Conservation (phyloP, 352 stramenopile genomes). For the Phytopythium vexans region DNA sequence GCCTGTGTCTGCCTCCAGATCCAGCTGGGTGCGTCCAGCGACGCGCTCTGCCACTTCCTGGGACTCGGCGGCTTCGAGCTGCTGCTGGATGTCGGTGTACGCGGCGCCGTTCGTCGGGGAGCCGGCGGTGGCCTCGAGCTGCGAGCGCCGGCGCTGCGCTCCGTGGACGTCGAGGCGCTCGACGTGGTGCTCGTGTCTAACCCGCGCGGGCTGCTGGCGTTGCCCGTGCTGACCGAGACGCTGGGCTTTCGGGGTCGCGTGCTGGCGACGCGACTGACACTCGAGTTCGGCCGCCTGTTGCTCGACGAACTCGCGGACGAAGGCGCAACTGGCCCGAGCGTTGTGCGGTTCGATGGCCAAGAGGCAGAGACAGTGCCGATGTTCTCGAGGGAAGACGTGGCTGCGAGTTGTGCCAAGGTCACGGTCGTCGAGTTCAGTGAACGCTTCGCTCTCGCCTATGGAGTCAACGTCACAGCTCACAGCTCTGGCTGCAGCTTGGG, state of each 20-base stretch:
- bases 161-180: slow-evolving; percentile 58
- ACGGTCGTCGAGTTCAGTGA: slow-evolving; percentile 62
- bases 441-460: slow-evolving; percentile 52
- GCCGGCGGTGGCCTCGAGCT: slow-evolving; percentile 17
- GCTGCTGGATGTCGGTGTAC: slow-evolving; percentile 74
- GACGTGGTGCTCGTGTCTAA: slow-evolving; percentile 80
- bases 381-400: slow-evolving; percentile 49
- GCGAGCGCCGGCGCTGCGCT: slow-evolving; percentile 30
- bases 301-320: slow-evolving; percentile 53
- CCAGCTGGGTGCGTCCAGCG: slow-evolving; percentile 62
- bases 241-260: slow-evolving; percentile 72
- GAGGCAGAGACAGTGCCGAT: slow-evolving; percentile 8
- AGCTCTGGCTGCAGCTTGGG: slow-evolving; percentile 77
- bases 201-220: slow-evolving; percentile 56
- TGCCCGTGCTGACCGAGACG: slow-evolving; percentile 72
- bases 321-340: not conserved
- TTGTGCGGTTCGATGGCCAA: slow-evolving; percentile 13
- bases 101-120: slow-evolving; percentile 10
- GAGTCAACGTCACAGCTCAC: slow-evolving; percentile 63
- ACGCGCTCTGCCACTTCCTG: slow-evolving; percentile 77
- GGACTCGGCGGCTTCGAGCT: slow-evolving; percentile 77
- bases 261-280: slow-evolving; percentile 68
- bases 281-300: slow-evolving; percentile 67
- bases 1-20: slow-evolving; percentile 34
- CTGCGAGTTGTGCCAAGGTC: slow-evolving; percentile 38